Evolutionary conservation across 148 eudicot species (phyloP).

Genomic region (Fagopyrum esculentum): DNA sequence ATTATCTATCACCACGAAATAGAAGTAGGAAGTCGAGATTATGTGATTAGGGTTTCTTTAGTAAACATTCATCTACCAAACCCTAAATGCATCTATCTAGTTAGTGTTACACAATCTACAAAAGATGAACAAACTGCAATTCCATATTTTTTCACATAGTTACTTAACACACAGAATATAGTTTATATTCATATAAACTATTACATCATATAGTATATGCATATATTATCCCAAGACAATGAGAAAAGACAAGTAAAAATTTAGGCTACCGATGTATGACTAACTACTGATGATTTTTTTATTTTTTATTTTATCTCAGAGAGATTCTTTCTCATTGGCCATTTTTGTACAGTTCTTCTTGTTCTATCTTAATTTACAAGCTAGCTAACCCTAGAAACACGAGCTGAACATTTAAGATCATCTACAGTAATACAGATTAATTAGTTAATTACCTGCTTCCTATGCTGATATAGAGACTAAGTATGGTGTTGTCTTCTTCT

Average conservation of each 20-base stretch:
- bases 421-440: no score
- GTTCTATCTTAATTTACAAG: neutral
- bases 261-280: neutral
- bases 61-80: no score
- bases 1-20: no score
- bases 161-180: no score
- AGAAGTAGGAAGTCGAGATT: no score
- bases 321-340: neutral
- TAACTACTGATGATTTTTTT: neutral
- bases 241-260: slow-evolving; percentile 11
- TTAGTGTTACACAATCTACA: no score
- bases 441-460: slow-evolving; percentile 14
- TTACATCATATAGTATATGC: neutral
- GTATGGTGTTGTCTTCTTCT: slow-evolving; percentile 13
- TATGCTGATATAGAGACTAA: slow-evolving; percentile 15
- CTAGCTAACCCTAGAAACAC: neutral
- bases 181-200: neutral
- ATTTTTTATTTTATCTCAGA: no score
- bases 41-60: no score
- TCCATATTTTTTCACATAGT: no score
- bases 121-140: no score
- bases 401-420: neutral
- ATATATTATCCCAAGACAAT: slow-evolving; percentile 11
- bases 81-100: no score
- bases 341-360: neutral